phyloP scores from a whole-genome alignment of 208 protist species.

The Trypanosoma vivax region DNA sequence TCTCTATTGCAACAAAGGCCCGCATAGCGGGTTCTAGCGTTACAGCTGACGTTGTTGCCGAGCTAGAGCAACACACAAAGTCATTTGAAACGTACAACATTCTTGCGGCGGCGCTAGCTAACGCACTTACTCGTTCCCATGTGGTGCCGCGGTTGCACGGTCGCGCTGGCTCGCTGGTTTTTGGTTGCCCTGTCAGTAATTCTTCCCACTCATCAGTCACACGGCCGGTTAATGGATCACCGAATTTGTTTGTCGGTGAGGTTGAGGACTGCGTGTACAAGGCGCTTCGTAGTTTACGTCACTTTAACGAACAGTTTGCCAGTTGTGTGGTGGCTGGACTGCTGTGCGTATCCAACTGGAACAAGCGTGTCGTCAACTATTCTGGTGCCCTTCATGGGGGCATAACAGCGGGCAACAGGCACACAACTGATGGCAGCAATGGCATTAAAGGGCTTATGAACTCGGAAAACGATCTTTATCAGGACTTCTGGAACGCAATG shows the following conservation, averaged over 20 bases:
- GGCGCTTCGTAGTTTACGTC: conserved; percentile 16
- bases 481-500: conserved; percentile 15
- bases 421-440: not conserved
- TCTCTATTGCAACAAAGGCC: conserved; percentile 16
- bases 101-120: conserved; percentile 41
- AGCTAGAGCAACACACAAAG: conserved; percentile 32
- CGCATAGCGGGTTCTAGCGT: too few species aligned
- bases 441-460: too few species aligned
- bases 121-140: conserved; percentile 28
- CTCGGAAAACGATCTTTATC: conserved; percentile 16
- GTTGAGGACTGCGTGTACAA: conserved; percentile 11
- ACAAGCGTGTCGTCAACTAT: too few species aligned
- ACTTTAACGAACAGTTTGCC: conserved; percentile 44
- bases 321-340: conserved; percentile 44
- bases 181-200: not conserved
- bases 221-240: too few species aligned
- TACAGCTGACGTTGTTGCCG: conserved; percentile 18
- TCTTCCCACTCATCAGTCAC: too few species aligned
- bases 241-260: not conserved
- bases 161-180: not conserved
- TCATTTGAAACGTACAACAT: conserved; percentile 33
- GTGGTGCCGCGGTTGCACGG: conserved; percentile 29
- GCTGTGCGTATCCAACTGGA: conserved; percentile 28
- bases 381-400: too few species aligned
- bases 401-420: not conserved